Evolutionary conservation across 495 filamentous ascomycete genomes (phyloP).

Genomic region (Neohortaea acidophila): DNA sequence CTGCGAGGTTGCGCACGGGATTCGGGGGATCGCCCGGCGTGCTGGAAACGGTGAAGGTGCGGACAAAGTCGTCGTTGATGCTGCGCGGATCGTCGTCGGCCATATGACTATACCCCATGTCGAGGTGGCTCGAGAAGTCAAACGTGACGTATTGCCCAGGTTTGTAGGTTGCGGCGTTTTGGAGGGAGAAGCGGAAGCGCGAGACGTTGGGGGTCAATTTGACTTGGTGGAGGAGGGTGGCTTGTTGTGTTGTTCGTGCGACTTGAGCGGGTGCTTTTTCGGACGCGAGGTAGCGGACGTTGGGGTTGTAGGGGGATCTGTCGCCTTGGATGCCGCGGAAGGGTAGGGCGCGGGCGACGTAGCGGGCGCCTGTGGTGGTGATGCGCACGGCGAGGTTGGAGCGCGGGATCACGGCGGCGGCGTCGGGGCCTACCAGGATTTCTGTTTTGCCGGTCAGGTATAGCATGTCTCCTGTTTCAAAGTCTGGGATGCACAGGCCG

Average conservation of each 20-base stretch:
- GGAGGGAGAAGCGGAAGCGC: conserved; percentile 40
- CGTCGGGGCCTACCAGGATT: conserved; percentile 46
- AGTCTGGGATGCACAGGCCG: conserved; percentile 55
- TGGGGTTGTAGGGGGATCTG: conserved; percentile 57
- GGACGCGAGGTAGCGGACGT: conserved; percentile 37
- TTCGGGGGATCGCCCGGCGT: conserved; percentile 26
- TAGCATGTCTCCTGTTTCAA: conserved; percentile 50
- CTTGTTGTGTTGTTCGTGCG: conserved; percentile 20
- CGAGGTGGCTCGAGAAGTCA: conserved; percentile 49
- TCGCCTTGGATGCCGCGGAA: conserved; percentile 48
- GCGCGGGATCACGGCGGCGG: conserved; percentile 43
- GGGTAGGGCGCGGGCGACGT: conserved; percentile 45
- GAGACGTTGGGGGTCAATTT: conserved; percentile 47
- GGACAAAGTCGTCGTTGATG: conserved; percentile 67
- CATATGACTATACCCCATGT: conserved; percentile 67
- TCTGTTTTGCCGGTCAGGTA: conserved; percentile 53
- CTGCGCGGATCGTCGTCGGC: conserved; percentile 57
- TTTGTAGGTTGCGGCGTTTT: conserved; percentile 35
- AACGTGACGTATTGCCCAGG: conserved; percentile 64
- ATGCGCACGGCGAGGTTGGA: conserved; percentile 59
- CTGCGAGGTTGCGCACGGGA: conserved; percentile 5
- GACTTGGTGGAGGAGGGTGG: conserved; percentile 38
- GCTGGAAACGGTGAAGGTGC: conserved; percentile 66
- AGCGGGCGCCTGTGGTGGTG: conserved; percentile 41
- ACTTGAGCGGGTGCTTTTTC: conserved; percentile 27